Evolutionary conservation across 73 alveolate species (phyloP).

Genomic region (Symbiodinium natans): DNA sequence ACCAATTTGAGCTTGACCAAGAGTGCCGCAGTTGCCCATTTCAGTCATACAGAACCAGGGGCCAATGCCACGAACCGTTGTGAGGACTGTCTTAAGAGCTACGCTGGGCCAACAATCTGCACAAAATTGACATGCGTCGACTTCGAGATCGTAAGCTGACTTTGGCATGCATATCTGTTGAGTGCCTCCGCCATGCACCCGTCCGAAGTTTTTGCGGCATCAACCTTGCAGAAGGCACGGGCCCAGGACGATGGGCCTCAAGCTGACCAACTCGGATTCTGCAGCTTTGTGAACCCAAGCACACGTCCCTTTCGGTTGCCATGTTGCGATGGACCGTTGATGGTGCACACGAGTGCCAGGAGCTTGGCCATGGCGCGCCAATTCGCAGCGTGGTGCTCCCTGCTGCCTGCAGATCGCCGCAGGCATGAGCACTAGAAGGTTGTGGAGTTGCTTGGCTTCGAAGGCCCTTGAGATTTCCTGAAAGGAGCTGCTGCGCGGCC

Average conservation of each 20-base stretch:
- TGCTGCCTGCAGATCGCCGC: constrained; percentile 4
- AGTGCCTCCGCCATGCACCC: not conserved
- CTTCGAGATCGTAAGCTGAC: too few relatives aligned
- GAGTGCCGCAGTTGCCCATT: too few relatives aligned
- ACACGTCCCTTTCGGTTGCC: too few relatives aligned
- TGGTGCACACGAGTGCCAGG: too few relatives aligned
- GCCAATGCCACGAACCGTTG: too few relatives aligned
- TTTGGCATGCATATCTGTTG: not conserved
- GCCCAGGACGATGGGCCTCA: not conserved
- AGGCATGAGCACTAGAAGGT: not conserved
- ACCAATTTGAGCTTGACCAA: not conserved
- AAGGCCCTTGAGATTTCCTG: not conserved
- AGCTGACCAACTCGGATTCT: not conserved
- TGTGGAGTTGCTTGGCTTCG: too few relatives aligned
- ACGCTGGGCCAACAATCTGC: too few relatives aligned
- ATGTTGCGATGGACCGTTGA: too few relatives aligned
- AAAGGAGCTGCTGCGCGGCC: not conserved
- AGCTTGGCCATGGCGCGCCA: not conserved
- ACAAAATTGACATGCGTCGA: too few relatives aligned
- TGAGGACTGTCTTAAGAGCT: too few relatives aligned
- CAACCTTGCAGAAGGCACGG: constrained; percentile 2
- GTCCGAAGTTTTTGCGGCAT: not conserved
- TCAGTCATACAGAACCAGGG: too few relatives aligned
- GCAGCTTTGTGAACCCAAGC: not conserved
- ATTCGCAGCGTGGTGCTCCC: not conserved